Conservation (phyloP, 2,329 filamentous ascomycete genomes). For the Chrysosporium keratinophilum region DNA sequence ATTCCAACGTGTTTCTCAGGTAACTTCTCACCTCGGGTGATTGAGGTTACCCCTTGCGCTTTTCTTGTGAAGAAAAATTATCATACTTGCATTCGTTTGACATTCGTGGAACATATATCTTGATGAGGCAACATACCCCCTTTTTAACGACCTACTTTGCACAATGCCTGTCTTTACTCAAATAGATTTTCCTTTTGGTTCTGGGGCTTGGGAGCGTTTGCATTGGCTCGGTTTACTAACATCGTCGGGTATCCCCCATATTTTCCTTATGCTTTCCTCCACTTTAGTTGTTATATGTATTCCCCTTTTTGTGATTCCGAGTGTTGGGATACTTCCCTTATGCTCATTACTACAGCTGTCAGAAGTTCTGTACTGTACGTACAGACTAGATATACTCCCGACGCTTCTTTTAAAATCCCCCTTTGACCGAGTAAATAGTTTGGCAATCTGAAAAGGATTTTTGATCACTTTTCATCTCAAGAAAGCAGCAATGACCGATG, state of each 20-base stretch:
- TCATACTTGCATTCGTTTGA: neutral
- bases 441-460: too few relatives aligned
- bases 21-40: slow-evolving; percentile 32
- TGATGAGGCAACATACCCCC: neutral
- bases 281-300: neutral
- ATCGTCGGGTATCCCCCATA: neutral
- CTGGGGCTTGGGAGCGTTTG: neutral
- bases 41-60: neutral
- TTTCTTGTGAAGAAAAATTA: neutral
- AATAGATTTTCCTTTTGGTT: neutral
- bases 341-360: too few relatives aligned
- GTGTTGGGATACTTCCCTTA: neutral
- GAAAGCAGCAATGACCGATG: too few relatives aligned
- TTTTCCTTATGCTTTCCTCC: neutral
- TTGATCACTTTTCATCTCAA: too few relatives aligned
- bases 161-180: neutral
- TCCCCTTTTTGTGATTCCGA: neutral
- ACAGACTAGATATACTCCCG: too few relatives aligned
- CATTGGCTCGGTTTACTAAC: slow-evolving; percentile 2
- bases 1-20: slow-evolving; percentile 32
- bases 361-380: too few relatives aligned
- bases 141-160: neutral
- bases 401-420: too few relatives aligned
- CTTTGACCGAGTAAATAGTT: too few relatives aligned
- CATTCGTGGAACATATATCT: neutral